Percentiles rank a stretch among this genome's conserved stretches.
Conservation (phyloP, 768 basidiomycete genomes). For the Boletus coccyginus region DNA sequence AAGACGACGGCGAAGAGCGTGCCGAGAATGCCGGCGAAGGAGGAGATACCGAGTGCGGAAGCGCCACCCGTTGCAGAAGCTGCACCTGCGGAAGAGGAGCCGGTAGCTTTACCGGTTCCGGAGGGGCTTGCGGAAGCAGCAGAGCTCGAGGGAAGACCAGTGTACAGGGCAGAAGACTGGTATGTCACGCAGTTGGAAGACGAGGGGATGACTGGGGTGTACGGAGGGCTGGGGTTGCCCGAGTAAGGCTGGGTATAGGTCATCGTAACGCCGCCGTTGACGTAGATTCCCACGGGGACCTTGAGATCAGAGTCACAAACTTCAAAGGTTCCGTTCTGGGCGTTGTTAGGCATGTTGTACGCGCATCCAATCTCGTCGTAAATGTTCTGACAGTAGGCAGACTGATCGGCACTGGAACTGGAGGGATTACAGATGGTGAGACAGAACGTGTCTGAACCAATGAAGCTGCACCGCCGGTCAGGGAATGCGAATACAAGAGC, state of each 20-base stretch:
- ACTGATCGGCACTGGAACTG: conserved; percentile 37
- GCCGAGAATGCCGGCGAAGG: conserved; percentile 33
- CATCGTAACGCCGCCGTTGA: conserved; percentile 36
- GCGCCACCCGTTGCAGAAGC: conserved; percentile 22
- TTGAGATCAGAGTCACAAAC: conserved; percentile 65
- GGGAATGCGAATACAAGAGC: not conserved
- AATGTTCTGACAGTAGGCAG: conserved; percentile 63
- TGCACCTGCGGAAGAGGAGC: conserved; percentile 14
- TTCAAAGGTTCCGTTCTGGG: conserved; percentile 57
- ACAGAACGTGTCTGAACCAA: conserved; percentile 65
- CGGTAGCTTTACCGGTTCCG: conserved; percentile 9
- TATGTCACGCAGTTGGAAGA: conserved; percentile 46
- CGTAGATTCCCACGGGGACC: conserved; percentile 56
- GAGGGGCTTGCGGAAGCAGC: not conserved
- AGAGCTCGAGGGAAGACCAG: conserved; percentile 13
- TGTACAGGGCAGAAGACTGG: conserved; percentile 37
- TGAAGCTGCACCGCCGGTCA: conserved; percentile 43
- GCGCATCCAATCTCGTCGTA: conserved; percentile 69
- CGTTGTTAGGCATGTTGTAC: conserved; percentile 71
- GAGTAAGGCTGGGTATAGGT: conserved; percentile 45
- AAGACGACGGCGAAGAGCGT: conserved; percentile 36
- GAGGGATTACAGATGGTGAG: conserved; percentile 67
- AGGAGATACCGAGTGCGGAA: conserved; percentile 29
- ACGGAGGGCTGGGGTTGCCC: conserved; percentile 36
- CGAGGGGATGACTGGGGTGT: conserved; percentile 37